These are phyloP conservation scores for Artemisia annua DNA, from an alignment of 129 eudicot genomes.

Conservation along the genomic window DNA sequence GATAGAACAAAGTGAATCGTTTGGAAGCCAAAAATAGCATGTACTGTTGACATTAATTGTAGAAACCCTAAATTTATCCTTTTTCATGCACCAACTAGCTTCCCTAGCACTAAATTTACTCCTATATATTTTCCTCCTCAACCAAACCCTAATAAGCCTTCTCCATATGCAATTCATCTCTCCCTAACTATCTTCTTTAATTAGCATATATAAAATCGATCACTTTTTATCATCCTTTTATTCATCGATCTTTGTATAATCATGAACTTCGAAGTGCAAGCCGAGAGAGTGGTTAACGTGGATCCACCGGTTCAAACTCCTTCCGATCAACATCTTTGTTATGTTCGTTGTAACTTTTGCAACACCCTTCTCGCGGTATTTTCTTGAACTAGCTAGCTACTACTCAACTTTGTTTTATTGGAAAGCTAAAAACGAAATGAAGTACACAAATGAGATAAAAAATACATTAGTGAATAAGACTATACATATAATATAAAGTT, in stretches of 20 bases:
- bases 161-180: slow-evolving; percentile 19
- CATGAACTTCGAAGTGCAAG: slow-evolving; percentile 49
- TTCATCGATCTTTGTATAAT: slow-evolving; percentile 9
- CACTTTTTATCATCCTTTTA: neutral
- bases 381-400: neutral
- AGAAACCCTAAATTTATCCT: slow-evolving; percentile 54
- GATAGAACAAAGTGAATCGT: slow-evolving; percentile 36
- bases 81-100: slow-evolving; percentile 46
- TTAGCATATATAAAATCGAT: neutral
- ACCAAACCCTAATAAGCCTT: slow-evolving; percentile 34
- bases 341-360: slow-evolving; percentile 96
- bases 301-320: slow-evolving; percentile 47
- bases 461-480: neutral
- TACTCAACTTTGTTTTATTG: neutral
- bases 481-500: neutral
- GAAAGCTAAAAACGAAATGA: neutral
- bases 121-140: slow-evolving; percentile 34
- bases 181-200: neutral
- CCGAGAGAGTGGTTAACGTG: slow-evolving; percentile 38
- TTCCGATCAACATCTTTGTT: slow-evolving; percentile 79
- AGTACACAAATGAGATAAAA: neutral
- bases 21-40: slow-evolving; percentile 37
- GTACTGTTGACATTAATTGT: slow-evolving; percentile 42
- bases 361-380: slow-evolving; percentile 91
- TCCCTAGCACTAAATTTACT: slow-evolving; percentile 33